phyloP scores from a whole-genome alignment of 345 rosid species.

The Salix suchowensis region DNA sequence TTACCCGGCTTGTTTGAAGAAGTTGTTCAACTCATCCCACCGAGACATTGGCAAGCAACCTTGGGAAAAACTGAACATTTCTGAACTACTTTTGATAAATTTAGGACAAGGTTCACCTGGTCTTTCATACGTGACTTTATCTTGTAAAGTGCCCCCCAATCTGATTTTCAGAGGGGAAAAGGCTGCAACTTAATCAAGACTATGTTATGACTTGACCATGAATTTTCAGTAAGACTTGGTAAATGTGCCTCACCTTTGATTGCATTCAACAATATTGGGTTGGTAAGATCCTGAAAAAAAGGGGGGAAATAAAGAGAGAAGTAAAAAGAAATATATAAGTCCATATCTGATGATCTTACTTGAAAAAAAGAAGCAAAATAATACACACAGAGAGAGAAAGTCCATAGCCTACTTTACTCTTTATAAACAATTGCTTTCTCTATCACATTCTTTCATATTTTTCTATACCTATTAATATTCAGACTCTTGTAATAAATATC shows the following conservation, averaged over 20 bases:
- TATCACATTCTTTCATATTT: no score
- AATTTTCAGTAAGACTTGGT: neutral
- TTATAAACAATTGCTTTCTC: no score
- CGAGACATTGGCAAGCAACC: constrained; percentile 64
- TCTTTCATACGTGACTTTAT: constrained; percentile 43
- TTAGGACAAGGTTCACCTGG: constrained; percentile 39
- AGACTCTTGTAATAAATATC: no score
- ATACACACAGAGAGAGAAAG: no score
- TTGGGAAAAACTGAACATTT: constrained; percentile 55
- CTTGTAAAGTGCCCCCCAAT: constrained; percentile 79
- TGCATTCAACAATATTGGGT: constrained; percentile 53
- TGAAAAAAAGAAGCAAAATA: neutral
- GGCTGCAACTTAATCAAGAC: constrained; percentile 36
- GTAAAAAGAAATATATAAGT: neutral
- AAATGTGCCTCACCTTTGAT: constrained; percentile 40
- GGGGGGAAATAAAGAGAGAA: neutral
- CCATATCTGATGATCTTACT: neutral
- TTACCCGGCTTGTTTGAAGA: constrained; percentile 55
- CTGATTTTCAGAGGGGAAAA: constrained; percentile 68
- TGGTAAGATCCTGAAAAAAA: constrained; percentile 49
- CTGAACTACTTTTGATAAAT: constrained; percentile 32
- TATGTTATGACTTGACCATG: neutral
- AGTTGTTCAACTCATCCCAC: constrained; percentile 61
- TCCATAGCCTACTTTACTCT: no score
- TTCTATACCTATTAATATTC: no score